Base-by-base conservation (phyloP, 805 yeast species). In the Jamesozyma hellenica region DNA sequence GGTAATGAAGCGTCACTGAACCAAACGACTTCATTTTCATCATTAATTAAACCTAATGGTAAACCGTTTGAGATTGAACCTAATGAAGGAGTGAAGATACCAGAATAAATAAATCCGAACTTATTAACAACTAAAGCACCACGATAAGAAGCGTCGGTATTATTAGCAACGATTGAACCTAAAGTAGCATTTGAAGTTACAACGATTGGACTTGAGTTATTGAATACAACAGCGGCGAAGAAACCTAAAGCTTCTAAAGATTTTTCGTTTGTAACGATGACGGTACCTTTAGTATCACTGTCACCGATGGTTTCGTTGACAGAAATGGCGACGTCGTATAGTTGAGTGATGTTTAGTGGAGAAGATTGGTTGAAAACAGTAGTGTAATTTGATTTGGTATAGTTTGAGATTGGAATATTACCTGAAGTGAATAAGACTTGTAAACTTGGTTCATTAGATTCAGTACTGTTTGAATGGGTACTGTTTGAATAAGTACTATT, bases 191-290 rank as follows among this genome's bases (percentile, higher is more conserved):
- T 47, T n/a, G 46, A 44, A 35, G 49, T 38, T 28, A 56, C 51
- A 28, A 56, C 55, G 34, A 56, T 45, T 34, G 56, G 52, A 31
- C 48, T 46, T 14, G 44, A 36, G 8, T 51, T 39, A 42, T 53
- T 48, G 17, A 48, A 41, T 13, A 54, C 38, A 14, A 51, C 45
- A 26, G 55, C 45, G 32, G 50, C 41, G 37, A 52, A 56, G 52
- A 56, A 56, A 35, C 57, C 58, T 32, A 55, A 42, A 21, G 51
- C 41, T 42, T 51, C 59, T 19, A 56, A 34, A 14, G 56, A 45
- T n/a, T 42, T 42, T 25, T 37, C 43, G 25, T 44, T 42, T n/a
- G 51, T 45, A 11, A 52, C 39, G 18, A 56, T 40, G 17, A 55
- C 54, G 15, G 48, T 47, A 39, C 50, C 58, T 11, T 43, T 45